Conservation (phyloP, 1,139 yeast genomes). For the Debaryomyces psychrophilus region DNA sequence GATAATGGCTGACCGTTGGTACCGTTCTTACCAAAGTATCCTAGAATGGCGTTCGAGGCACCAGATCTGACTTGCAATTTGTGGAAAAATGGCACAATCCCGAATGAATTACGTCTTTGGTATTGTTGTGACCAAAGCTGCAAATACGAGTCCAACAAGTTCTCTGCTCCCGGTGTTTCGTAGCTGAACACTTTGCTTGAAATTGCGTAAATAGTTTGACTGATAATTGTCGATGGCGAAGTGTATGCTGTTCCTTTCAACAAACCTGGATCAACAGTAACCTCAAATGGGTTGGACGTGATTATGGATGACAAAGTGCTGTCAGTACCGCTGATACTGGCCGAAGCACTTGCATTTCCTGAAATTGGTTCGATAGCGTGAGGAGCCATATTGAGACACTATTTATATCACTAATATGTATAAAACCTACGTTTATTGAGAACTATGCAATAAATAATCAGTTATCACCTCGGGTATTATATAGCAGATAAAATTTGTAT, state of each 20-base stretch:
- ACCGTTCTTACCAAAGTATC: conserved; percentile 57
- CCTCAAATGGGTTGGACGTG: conserved; percentile 48
- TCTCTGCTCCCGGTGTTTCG: conserved; percentile 62
- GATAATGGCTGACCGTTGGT: conserved; percentile 45
- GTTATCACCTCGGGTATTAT: not conserved
- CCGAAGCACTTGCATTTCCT: conserved; percentile 5
- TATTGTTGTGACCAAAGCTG: conserved; percentile 61
- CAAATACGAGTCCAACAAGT: conserved; percentile 62
- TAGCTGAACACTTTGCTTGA: conserved; percentile 72
- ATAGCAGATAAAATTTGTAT: conserved; percentile 1
- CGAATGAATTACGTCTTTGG: conserved; percentile 55
- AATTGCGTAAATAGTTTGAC: conserved; percentile 66
- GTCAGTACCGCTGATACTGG: not conserved
- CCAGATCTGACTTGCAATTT: conserved; percentile 80
- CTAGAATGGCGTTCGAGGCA: conserved; percentile 78
- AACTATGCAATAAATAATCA: not conserved
- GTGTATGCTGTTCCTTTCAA: conserved; percentile 55
- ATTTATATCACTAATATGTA: not conserved
- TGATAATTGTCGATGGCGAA: conserved; percentile 66
- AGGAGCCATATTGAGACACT: conserved; percentile 15
- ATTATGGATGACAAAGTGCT: conserved; percentile 1
- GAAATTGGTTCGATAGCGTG: conserved; percentile 14
- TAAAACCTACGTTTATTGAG: not conserved
- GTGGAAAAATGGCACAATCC: conserved; percentile 59
- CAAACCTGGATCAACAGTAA: conserved; percentile 57